These are phyloP conservation scores for Moesziomyces antarcticus DNA, from an alignment of 1,284 basidiomycete genomes.

Conservation along the genomic window DNA sequence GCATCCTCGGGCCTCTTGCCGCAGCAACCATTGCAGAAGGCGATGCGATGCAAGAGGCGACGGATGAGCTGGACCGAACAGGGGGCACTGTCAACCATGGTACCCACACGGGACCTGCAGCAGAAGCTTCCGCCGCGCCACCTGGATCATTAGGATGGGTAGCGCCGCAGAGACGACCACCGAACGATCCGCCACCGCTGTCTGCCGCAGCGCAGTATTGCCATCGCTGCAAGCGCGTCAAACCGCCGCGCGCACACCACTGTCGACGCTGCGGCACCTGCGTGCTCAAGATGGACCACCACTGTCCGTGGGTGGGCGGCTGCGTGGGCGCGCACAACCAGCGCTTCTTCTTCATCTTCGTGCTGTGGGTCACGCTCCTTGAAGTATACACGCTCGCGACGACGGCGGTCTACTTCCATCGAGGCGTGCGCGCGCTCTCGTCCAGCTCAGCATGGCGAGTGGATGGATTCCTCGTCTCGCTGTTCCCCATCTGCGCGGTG, in stretches of 20 bases:
- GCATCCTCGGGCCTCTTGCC: slow-evolving; percentile 18
- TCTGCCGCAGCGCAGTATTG: slow-evolving; percentile 56
- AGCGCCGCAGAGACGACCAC: slow-evolving; percentile 20
- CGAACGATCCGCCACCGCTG: slow-evolving; percentile 32
- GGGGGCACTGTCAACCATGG: not conserved
- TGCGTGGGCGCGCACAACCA: slow-evolving; percentile 85
- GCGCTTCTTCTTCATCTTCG: slow-evolving; percentile 81
- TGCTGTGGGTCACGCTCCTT: slow-evolving; percentile 74
- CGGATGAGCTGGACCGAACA: not conserved
- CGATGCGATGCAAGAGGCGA: slow-evolving; percentile 8
- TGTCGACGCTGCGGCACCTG: slow-evolving; percentile 80
- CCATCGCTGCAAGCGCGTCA: slow-evolving; percentile 71
- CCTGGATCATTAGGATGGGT: slow-evolving; percentile 9
- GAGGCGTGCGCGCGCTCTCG: slow-evolving; percentile 43
- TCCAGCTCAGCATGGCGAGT: slow-evolving; percentile 63
- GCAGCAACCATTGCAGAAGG: slow-evolving; percentile 19
- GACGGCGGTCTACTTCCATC: slow-evolving; percentile 66
- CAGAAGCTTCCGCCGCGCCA: not conserved
- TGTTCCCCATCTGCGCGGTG: slow-evolving; percentile 74
- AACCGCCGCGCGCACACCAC: slow-evolving; percentile 80
- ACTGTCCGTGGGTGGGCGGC: slow-evolving; percentile 78
- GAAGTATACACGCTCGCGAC: slow-evolving; percentile 74
- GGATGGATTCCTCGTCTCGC: slow-evolving; percentile 77
- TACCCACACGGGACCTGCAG: not conserved
- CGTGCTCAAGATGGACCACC: slow-evolving; percentile 80